Evolutionary conservation across 2,329 filamentous ascomycete genomes (phyloP), one percentile per base, ranked within the genome.

Genomic region (Fusarium sp.): DNA sequence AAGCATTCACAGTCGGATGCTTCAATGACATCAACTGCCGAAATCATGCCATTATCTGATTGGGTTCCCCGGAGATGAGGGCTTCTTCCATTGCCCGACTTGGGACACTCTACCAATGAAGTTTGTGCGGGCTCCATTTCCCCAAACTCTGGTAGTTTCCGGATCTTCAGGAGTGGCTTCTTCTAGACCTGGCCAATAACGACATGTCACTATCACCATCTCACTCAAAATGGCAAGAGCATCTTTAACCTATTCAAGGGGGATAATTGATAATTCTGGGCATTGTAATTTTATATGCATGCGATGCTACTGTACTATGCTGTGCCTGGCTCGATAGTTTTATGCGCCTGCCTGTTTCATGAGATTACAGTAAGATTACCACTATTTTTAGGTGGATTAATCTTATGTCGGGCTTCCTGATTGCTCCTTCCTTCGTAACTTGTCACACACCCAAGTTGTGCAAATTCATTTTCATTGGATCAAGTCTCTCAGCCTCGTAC

Each of bases 141-240:
- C 63, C 73, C 71, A 74, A 73, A 54, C 57, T 73, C 49, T 71
- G 63, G 63, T 75, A 70, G 66, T 47, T 65, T 68, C 72, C 66
- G 66, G 62, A 73, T 75, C 69, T 68, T 75, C 71, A 75, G 63
- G 72, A 70, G 73, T 74, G 69, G 73, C 69, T 67, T 64, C 30
- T 57, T 53, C 18, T n/a, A 8, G 22, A 25, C 14, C 34, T 4
- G 22, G 24, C 69, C 69, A 74, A 72, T 75, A 66, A 69, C 15
- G 29, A 38, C 24, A n/a, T 52, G 24, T 49, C 27, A 55, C 18
- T 62, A 22, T 51, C 16, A 51, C 49, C 32, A 29, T 47, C 44
- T 40, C 32, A 42, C n/a, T 42, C 25, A 29, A 38, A 38, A 54
- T 60, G 47, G 43, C 18, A 20, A 45, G 15, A 38, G 5, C n/a